Evolutionary conservation across 768 basidiomycete species (phyloP).

Genomic region (Boletus coccyginus): DNA sequence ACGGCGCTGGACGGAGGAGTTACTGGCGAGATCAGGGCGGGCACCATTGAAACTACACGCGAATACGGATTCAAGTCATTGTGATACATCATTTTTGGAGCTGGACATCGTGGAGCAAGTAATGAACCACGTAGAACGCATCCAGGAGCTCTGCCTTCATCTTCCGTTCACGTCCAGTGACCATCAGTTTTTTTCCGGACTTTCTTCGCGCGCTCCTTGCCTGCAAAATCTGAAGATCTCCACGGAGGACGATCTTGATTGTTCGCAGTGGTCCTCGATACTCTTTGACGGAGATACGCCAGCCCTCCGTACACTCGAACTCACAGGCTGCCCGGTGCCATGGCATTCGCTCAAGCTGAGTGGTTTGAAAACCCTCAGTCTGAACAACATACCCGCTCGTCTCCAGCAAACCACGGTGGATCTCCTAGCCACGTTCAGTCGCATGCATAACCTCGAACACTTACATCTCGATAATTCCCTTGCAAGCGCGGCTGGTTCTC

Average conservation of each 20-base stretch:
- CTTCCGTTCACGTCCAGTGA: neutral
- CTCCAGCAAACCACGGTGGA: constrained; percentile 27
- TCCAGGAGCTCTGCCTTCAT: neutral
- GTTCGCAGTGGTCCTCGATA: neutral
- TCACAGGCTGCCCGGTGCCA: neutral
- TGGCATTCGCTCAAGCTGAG: neutral
- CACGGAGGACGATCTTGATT: no score
- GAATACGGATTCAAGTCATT: no score
- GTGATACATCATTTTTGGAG: no score
- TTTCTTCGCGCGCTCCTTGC: neutral
- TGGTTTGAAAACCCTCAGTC: constrained; percentile 35
- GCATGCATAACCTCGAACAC: constrained; percentile 33
- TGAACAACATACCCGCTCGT: constrained; percentile 21
- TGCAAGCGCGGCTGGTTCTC: constrained; percentile 3
- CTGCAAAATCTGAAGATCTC: neutral
- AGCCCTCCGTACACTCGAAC: neutral
- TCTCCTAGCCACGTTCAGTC: constrained; percentile 31
- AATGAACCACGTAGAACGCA: neutral
- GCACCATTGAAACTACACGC: constrained; percentile 21
- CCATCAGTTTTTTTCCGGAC: neutral
- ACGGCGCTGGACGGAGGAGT: no score
- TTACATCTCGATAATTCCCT: constrained; percentile 34
- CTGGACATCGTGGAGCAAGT: neutral
- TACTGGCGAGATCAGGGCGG: constrained; percentile 36
- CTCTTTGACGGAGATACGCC: neutral